Percentiles rank a stretch among this genome's conserved stretches.
These are phyloP conservation scores for Diaporthe citrichinensis DNA, from an alignment of 2,329 filamentous ascomycete genomes.

Conservation along the genomic window DNA sequence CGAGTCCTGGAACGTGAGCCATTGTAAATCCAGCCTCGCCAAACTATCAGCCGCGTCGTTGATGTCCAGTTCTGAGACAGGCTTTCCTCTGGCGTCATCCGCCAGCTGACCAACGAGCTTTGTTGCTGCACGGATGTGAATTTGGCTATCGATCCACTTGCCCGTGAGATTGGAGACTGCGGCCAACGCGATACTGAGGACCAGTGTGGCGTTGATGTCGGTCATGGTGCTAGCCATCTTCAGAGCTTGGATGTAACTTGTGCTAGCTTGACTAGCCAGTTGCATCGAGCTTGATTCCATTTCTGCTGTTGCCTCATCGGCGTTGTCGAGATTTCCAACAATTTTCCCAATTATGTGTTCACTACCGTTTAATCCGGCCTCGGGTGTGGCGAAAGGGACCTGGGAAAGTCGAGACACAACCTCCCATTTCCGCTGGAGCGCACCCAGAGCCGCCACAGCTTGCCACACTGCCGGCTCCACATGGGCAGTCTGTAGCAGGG, in stretches of 20 bases:
- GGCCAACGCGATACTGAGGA: conserved; percentile 51
- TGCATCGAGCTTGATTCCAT: conserved; percentile 36
- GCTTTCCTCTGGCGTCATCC: neutral
- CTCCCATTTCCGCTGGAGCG: conserved; percentile 50
- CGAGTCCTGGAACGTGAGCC: conserved; percentile 52
- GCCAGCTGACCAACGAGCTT: conserved; percentile 44
- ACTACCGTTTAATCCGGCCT: neutral
- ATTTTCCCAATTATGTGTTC: neutral
- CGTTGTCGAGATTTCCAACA: no score
- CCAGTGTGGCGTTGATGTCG: conserved; percentile 48
- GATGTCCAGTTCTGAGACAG: conserved; percentile 38
- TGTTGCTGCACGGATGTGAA: conserved; percentile 51
- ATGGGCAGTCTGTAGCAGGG: conserved; percentile 52
- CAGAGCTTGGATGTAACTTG: conserved; percentile 49
- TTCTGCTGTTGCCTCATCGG: neutral
- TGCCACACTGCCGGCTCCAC: conserved; percentile 54
- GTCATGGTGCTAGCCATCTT: conserved; percentile 47
- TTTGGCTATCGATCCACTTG: conserved; percentile 49
- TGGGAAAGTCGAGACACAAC: conserved; percentile 8
- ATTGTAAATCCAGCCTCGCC: conserved; percentile 51
- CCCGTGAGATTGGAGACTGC: conserved; percentile 52
- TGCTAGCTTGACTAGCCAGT: conserved; percentile 45
- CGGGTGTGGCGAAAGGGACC: neutral
- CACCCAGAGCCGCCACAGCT: conserved; percentile 52
- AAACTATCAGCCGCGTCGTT: conserved; percentile 44